These are phyloP conservation scores for Coemansia sp. DNA, from an alignment of 192 early-diverging fungal species.

Conservation along the genomic window DNA sequence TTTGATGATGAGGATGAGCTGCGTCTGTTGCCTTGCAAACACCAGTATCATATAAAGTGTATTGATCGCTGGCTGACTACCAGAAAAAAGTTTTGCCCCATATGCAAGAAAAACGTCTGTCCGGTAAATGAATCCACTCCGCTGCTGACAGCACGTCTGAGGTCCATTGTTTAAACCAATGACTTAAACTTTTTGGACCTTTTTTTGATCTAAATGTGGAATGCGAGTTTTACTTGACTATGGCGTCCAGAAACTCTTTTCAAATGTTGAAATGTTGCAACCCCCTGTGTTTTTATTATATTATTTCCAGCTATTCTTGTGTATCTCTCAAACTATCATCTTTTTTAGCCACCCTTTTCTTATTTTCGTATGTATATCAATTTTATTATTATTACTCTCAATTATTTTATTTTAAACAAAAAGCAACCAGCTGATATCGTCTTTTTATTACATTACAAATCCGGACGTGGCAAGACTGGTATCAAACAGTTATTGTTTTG, in stretches of 20 bases:
- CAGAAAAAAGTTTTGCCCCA: slow-evolving; percentile 73
- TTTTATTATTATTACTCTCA: slow-evolving; percentile 9
- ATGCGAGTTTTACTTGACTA: no score
- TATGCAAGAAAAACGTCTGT: slow-evolving; percentile 69
- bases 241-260: no score
- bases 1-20: slow-evolving; percentile 76
- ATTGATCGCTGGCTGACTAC: slow-evolving; percentile 91
- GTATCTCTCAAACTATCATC: not conserved
- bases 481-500: slow-evolving; percentile 45
- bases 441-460: slow-evolving; percentile 9
- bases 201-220: no score
- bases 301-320: not conserved
- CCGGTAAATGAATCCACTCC: slow-evolving; percentile 36
- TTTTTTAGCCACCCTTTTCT: not conserved
- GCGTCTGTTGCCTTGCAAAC: slow-evolving; percentile 78
- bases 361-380: slow-evolving; percentile 1
- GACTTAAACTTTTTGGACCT: not conserved
- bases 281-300: not conserved
- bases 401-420: not conserved
- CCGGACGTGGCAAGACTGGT: slow-evolving; percentile 41
- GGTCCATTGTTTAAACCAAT: slow-evolving; percentile 28
- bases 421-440: not conserved
- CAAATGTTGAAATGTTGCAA: no score
- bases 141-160: slow-evolving; percentile 36
- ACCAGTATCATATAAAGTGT: slow-evolving; percentile 85